These are phyloP conservation scores for Tetraselmis striata DNA, from an alignment of 139 green algal genomes.

Conservation along the genomic window DNA sequence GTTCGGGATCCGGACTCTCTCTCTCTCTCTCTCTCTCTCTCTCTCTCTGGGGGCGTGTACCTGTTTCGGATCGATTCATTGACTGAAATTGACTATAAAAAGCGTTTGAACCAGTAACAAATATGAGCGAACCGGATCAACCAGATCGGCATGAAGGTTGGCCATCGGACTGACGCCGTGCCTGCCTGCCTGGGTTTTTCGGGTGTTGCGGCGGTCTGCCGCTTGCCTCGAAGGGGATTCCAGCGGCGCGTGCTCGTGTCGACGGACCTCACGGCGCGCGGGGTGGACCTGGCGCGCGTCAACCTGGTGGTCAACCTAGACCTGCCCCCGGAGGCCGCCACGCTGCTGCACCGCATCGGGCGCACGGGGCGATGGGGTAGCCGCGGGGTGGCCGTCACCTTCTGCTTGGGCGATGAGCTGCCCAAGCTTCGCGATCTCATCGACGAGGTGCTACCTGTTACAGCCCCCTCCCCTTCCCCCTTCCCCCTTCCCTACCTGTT, in stretches of 20 bases:
- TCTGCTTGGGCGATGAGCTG: constrained; percentile 12
- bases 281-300: constrained; percentile 74
- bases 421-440: neutral
- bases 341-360: constrained; percentile 56
- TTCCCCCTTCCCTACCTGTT: no score
- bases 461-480: no score
- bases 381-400: constrained; percentile 47
- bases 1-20: no score
- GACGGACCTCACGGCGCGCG: constrained; percentile 72
- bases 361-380: constrained; percentile 77
- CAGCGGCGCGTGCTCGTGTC: constrained; percentile 56
- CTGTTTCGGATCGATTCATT: no score
- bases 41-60: no score
- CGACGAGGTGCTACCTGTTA: neutral
- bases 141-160: neutral
- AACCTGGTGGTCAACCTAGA: constrained; percentile 77
- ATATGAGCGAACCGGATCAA: neutral
- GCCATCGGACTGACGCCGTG: neutral
- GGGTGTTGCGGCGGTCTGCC: neutral
- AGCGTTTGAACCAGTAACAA: neutral
- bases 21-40: no score
- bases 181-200: neutral
- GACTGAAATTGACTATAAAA: no score
- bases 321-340: constrained; percentile 46
- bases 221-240: no score